Conservation (phyloP, 1,139 yeast genomes). For the Geotrichum citri-aurantii region DNA sequence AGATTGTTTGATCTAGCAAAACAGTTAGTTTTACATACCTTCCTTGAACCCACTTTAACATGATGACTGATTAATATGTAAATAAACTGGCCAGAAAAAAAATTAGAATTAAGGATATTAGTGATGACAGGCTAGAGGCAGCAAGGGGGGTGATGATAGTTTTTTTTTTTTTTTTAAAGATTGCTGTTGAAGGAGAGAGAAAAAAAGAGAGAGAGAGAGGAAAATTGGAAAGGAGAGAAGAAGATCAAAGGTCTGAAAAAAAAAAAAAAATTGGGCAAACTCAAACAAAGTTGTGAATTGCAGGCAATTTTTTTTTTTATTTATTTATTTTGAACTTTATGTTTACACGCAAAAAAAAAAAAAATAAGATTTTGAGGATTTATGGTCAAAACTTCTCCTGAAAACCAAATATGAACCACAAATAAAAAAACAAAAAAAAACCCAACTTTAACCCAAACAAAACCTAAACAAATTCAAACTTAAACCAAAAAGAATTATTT, state of each 20-base stretch:
- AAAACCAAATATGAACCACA: no score
- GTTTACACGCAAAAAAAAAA: no score
- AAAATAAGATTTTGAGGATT: no score
- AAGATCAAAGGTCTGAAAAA: neutral
- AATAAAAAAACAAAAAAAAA: no score
- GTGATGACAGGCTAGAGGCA: neutral
- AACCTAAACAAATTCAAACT: no score
- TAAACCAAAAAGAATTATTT: no score
- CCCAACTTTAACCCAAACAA: no score
- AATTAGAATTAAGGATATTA: neutral
- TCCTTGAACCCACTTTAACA: slow-evolving; percentile 84
- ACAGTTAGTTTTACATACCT: slow-evolving; percentile 33
- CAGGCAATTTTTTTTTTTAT: no score
- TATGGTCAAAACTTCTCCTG: no score
- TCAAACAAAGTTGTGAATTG: no score
- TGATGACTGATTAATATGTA: slow-evolving; percentile 26
- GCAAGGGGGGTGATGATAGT: neutral
- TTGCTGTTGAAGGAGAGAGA: neutral
- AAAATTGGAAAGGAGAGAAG: neutral
- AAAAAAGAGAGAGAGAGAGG: neutral
- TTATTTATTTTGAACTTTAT: no score
- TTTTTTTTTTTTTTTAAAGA: neutral
- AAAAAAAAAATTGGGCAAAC: neutral
- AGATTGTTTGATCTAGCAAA: neutral
- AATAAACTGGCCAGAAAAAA: neutral